Conservation (phyloP, 495 filamentous ascomycete genomes). For the Aspergillus panamensis region DNA sequence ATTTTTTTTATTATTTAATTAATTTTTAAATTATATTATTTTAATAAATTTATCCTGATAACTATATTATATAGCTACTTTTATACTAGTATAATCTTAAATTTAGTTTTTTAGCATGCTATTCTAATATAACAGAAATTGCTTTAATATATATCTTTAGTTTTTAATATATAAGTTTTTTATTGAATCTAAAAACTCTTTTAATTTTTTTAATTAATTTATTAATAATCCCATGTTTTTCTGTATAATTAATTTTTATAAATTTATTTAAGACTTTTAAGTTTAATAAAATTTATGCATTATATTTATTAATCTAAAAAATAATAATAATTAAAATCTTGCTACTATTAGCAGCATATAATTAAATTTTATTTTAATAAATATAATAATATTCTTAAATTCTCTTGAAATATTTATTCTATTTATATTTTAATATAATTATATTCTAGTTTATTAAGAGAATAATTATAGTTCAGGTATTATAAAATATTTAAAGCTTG, state of each 20-base stretch:
- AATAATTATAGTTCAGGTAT: background rate
- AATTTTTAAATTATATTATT: too few species aligned
- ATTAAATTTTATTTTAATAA: constrained; percentile 3
- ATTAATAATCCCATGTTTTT: background rate
- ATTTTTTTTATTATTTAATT: constrained; percentile 1
- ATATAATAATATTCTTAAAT: constrained; percentile 3
- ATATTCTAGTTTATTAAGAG: background rate
- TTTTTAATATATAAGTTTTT: background rate
- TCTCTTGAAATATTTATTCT: background rate
- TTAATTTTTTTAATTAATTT: background rate
- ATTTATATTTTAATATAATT: background rate
- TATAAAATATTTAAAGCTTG: background rate
- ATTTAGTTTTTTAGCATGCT: background rate
- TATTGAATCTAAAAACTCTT: background rate
- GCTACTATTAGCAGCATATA: background rate
- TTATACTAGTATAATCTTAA: background rate
- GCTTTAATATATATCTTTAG: background rate
- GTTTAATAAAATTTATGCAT: background rate
- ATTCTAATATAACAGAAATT: background rate
- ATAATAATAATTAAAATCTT: background rate
- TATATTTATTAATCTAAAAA: background rate
- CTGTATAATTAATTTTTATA: constrained; percentile 8
- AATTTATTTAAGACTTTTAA: constrained; percentile 6
- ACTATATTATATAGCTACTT: background rate
- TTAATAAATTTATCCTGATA: background rate